A percentile compares a stretch with the other conserved stretches of the same genome.
These are phyloP conservation scores for Sporothrix luriei DNA, from an alignment of 2,329 filamentous ascomycete genomes.

Conservation along the genomic window DNA sequence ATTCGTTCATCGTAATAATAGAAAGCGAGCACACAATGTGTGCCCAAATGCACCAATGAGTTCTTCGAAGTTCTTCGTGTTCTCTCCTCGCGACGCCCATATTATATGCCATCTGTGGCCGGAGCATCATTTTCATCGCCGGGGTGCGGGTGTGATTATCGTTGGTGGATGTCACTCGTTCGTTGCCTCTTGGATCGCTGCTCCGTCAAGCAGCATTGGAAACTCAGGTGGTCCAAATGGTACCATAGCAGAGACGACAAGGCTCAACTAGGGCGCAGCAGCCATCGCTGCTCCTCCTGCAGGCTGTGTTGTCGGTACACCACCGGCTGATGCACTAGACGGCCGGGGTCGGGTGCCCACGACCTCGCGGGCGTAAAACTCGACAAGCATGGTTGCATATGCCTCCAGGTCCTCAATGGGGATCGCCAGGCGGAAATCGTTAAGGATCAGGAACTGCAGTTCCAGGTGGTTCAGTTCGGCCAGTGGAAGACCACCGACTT, in stretches of 20 bases:
- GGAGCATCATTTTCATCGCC: background rate
- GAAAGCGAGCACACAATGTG: background rate
- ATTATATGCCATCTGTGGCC: background rate
- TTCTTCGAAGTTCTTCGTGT: background rate
- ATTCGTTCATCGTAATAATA: background rate
- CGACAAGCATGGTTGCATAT: slow-evolving; percentile 97
- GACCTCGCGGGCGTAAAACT: slow-evolving; percentile 94
- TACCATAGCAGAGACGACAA: background rate
- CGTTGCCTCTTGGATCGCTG: background rate
- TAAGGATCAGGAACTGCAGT: slow-evolving; percentile 90
- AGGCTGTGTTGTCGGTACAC: background rate
- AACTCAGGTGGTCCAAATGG: background rate
- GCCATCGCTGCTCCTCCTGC: background rate
- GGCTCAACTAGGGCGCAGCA: slow-evolving; percentile 2
- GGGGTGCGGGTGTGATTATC: background rate
- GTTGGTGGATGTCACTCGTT: background rate
- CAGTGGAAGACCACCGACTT: slow-evolving; percentile 92
- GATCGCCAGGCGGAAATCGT: slow-evolving; percentile 92
- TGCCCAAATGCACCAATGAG: background rate
- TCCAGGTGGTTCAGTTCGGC: slow-evolving; percentile 94
- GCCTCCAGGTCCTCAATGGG: slow-evolving; percentile 94
- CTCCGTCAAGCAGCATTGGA: background rate
- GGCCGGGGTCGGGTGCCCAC: slow-evolving; percentile 51
- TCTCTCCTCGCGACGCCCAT: background rate
- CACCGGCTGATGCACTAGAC: background rate